phyloP scores from a whole-genome alignment of 2,329 filamentous ascomycete species.

The Fusarium buxicola region DNA sequence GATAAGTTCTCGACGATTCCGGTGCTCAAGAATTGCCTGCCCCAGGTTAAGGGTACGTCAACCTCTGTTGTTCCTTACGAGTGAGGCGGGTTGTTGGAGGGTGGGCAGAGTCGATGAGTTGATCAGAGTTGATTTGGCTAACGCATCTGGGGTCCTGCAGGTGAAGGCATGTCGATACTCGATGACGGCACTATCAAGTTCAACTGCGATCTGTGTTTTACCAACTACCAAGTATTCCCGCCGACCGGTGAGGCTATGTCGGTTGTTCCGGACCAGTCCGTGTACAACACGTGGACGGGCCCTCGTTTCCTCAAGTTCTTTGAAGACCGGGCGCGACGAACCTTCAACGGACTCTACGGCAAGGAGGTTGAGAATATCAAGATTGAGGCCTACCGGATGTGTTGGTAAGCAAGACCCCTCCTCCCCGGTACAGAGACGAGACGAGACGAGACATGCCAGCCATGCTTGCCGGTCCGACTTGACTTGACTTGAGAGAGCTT shows the following conservation, averaged over 20 bases:
- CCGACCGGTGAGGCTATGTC: constrained; percentile 64
- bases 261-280: constrained; percentile 56
- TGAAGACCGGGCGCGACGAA: constrained; percentile 56
- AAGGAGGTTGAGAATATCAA: constrained; percentile 52
- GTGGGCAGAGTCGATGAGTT: no score
- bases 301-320: constrained; percentile 55
- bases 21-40: constrained; percentile 61
- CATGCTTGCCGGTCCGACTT: background rate
- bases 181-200: constrained; percentile 67
- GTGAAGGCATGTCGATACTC: constrained; percentile 59
- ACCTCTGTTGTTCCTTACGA: background rate
- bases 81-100: constrained; percentile 15
- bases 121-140: constrained; percentile 2
- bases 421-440: no score
- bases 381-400: constrained; percentile 59
- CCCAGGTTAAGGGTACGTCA: constrained; percentile 55
- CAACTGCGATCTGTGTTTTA: constrained; percentile 70
- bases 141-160: constrained; percentile 37
- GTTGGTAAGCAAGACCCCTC: constrained; percentile 53
- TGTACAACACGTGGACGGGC: constrained; percentile 58
- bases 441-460: no score
- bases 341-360: constrained; percentile 57
- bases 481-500: background rate
- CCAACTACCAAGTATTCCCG: constrained; percentile 61
- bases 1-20: constrained; percentile 62